Conservation (phyloP, 1,139 yeast genomes). For the Fermentozyma sake region DNA sequence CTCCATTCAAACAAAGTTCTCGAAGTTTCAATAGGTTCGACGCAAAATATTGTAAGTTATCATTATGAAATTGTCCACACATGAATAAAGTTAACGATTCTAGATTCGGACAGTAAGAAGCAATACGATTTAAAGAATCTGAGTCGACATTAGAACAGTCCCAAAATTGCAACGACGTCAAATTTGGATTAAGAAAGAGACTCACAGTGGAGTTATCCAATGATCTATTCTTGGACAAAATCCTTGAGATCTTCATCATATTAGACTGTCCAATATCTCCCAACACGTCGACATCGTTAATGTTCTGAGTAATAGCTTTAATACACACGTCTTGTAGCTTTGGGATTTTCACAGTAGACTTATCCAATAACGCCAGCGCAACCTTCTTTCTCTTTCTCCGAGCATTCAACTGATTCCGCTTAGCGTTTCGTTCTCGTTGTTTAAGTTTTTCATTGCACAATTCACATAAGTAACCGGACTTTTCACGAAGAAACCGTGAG, state of each 20-base stretch:
- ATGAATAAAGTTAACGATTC: constrained; percentile 65
- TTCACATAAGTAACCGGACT: constrained; percentile 62
- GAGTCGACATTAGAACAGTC: constrained; percentile 81
- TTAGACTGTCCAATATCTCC: constrained; percentile 72
- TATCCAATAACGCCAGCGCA: constrained; percentile 80
- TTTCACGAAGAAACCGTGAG: constrained; percentile 48
- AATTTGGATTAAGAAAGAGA: constrained; percentile 62
- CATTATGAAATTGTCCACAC: constrained; percentile 92
- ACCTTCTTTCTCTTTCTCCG: constrained; percentile 70
- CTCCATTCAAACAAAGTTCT: constrained; percentile 69
- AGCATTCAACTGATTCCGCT: constrained; percentile 54
- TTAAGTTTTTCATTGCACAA: constrained; percentile 51
- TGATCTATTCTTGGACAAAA: constrained; percentile 77
- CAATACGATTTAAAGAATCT: constrained; percentile 64
- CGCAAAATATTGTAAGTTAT: constrained; percentile 59
- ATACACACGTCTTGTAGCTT: constrained; percentile 81
- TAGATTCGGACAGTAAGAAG: constrained; percentile 74
- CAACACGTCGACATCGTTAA: constrained; percentile 69
- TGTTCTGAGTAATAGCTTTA: constrained; percentile 61
- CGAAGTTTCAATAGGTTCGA: constrained; percentile 53
- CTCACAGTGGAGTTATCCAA: constrained; percentile 66
- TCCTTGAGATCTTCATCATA: constrained; percentile 62
- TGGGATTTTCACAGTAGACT: constrained; percentile 59
- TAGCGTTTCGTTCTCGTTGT: constrained; percentile 40
- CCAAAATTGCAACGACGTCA: constrained; percentile 68